Evolutionary conservation across 2,329 filamentous ascomycete genomes (phyloP).

Genomic region (Talaromyces pinophilus): DNA sequence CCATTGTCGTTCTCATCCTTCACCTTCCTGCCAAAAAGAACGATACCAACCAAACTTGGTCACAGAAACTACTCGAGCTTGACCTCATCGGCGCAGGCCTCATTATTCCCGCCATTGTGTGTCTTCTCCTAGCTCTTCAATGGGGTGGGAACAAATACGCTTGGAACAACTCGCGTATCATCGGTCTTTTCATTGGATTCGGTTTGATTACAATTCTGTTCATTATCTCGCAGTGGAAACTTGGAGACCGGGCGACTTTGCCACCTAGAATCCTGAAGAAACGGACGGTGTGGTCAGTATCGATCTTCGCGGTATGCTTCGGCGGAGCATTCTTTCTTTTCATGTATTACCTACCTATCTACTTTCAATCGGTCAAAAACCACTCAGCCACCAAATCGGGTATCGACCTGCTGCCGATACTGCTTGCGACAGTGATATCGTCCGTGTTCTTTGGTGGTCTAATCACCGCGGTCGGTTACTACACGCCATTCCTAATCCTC

Average conservation of each 20-base stretch:
- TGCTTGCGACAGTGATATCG: slow-evolving; percentile 37
- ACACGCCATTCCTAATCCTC: slow-evolving; percentile 31
- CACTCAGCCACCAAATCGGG: slow-evolving; percentile 40
- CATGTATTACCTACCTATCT: slow-evolving; percentile 52
- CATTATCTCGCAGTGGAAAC: slow-evolving; percentile 37
- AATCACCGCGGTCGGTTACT: slow-evolving; percentile 31
- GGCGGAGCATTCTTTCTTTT: slow-evolving; percentile 40
- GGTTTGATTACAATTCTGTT: slow-evolving; percentile 41
- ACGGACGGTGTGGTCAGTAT: slow-evolving; percentile 38
- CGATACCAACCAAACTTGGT: neutral
- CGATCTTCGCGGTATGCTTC: slow-evolving; percentile 40
- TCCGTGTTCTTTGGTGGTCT: slow-evolving; percentile 32
- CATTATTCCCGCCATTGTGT: slow-evolving; percentile 43
- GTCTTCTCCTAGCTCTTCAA: slow-evolving; percentile 51
- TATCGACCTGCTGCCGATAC: slow-evolving; percentile 46
- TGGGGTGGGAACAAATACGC: slow-evolving; percentile 44
- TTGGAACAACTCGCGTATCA: slow-evolving; percentile 45
- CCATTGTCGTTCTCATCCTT: slow-evolving; percentile 25
- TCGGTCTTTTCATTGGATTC: slow-evolving; percentile 50
- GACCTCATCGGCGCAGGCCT: slow-evolving; percentile 48
- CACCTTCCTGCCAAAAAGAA: neutral
- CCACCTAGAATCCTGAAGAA: slow-evolving; percentile 40
- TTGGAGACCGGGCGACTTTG: slow-evolving; percentile 46
- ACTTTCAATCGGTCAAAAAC: slow-evolving; percentile 47
- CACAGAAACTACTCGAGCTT: slow-evolving; percentile 34